Conservation (phyloP, 768 basidiomycete genomes). For the Mycena belliarum region DNA sequence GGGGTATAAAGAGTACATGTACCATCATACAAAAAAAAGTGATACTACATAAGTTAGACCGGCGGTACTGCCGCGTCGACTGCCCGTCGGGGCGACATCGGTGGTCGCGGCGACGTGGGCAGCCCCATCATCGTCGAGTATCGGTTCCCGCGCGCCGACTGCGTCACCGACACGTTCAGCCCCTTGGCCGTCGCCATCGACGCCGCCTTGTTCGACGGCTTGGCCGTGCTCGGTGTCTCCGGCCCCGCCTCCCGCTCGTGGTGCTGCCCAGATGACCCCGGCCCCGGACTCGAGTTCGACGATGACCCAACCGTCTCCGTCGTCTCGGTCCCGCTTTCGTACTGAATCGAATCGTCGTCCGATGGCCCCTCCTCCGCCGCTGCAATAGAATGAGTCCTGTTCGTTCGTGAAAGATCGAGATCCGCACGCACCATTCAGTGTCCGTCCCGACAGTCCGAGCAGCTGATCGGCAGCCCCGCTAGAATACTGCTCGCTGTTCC, state of each 20-base stretch:
- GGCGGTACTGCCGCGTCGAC: background rate
- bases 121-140: constrained; percentile 58
- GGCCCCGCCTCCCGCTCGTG: constrained; percentile 37
- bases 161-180: constrained; percentile 60
- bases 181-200: constrained; percentile 66
- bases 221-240: constrained; percentile 45
- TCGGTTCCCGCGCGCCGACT: constrained; percentile 57
- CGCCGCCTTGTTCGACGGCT: constrained; percentile 45
- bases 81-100: constrained; percentile 37
- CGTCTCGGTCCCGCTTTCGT: constrained; percentile 76
- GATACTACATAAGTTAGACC: background rate
- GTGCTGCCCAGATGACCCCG: constrained; percentile 22
- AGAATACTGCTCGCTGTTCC: constrained; percentile 84
- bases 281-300: constrained; percentile 42
- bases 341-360: constrained; percentile 70
- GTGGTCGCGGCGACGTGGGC: constrained; percentile 55
- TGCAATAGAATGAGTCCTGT: constrained; percentile 28
- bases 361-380: constrained; percentile 64
- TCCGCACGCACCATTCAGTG: constrained; percentile 56
- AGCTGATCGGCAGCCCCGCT: constrained; percentile 82
- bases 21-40: background rate
- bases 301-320: constrained; percentile 60
- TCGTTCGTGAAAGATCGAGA: constrained; percentile 21
- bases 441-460: constrained; percentile 75
- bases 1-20: background rate